Conservation (phyloP, 2,329 filamentous ascomycete genomes). For the Scytalidium lignicola region DNA sequence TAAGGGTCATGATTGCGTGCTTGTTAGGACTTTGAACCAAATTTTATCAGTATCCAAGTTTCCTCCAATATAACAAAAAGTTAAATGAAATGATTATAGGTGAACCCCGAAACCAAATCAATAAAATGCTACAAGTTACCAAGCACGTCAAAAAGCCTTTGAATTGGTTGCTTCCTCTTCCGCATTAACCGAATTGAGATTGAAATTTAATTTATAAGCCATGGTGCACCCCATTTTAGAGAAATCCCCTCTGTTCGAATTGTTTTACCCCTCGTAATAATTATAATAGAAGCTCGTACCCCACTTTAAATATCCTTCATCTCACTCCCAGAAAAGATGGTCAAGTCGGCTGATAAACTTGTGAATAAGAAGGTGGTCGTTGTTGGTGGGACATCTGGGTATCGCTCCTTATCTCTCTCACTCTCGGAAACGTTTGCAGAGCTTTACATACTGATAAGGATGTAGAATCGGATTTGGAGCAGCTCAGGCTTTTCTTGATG, state of each 20-base stretch:
- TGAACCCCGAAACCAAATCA: no score
- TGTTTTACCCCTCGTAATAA: not conserved
- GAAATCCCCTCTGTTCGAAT: not conserved
- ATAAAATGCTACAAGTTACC: not conserved
- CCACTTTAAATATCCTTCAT: not conserved
- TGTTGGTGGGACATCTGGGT: conserved; percentile 34
- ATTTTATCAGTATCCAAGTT: no score
- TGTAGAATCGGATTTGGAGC: conserved; percentile 35
- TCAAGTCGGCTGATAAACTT: conserved; percentile 27
- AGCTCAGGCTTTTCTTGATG: conserved; percentile 30
- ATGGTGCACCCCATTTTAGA: not conserved
- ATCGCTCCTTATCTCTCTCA: conserved; percentile 3
- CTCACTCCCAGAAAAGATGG: conserved; percentile 7
- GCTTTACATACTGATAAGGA: conserved; percentile 2
- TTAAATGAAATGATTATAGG: no score
- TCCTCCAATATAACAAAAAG: no score
- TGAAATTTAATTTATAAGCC: not conserved
- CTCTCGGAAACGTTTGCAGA: no score
- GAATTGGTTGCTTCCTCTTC: not conserved
- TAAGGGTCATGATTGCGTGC: no score
- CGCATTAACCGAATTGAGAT: not conserved
- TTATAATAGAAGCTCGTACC: no score
- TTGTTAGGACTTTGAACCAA: no score
- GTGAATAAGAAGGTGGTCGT: conserved; percentile 30
- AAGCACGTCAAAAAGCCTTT: not conserved